A percentile compares a stretch with the other conserved stretches of the same genome.
Evolutionary conservation across 345 rosid species (phyloP).

Genomic region (Rhizophora mangle): DNA sequence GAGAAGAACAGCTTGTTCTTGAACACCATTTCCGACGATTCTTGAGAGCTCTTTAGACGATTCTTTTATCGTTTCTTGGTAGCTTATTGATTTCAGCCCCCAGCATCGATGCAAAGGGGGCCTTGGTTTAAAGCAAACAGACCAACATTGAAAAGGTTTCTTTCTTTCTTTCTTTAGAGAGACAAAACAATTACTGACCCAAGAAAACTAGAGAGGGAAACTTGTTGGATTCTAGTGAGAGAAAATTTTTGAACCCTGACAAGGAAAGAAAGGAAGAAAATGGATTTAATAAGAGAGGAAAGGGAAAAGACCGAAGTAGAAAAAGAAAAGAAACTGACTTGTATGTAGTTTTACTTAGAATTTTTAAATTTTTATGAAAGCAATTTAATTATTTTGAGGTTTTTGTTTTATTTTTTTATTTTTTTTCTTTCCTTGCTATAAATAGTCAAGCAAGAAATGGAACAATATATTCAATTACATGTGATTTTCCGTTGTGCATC

Average conservation of each 20-base stretch:
- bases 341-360: too few species aligned
- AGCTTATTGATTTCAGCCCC: slow-evolving; percentile 6
- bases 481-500: too few species aligned
- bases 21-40: slow-evolving; percentile 62
- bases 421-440: too few species aligned
- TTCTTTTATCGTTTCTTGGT: slow-evolving; percentile 4
- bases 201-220: too few species aligned
- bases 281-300: slow-evolving; percentile 2
- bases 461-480: too few species aligned
- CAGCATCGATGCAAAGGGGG: slow-evolving; percentile 19
- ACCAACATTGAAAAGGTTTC: slow-evolving; percentile 9
- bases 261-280: slow-evolving; percentile 4
- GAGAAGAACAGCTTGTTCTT: slow-evolving; percentile 93
- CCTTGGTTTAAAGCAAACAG: neutral
- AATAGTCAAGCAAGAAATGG: too few species aligned
- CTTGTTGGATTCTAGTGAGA: neutral
- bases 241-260: neutral
- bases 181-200: neutral
- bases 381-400: too few species aligned
- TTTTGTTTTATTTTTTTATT: too few species aligned
- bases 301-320: slow-evolving; percentile 9
- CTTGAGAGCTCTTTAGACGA: neutral
- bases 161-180: neutral
- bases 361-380: too few species aligned
- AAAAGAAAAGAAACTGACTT: neutral